A percentile compares a stretch with the other conserved stretches of the same genome.
phyloP scores from a whole-genome alignment of 148 eudicot genomes.

The Persicaria maculosa region DNA sequence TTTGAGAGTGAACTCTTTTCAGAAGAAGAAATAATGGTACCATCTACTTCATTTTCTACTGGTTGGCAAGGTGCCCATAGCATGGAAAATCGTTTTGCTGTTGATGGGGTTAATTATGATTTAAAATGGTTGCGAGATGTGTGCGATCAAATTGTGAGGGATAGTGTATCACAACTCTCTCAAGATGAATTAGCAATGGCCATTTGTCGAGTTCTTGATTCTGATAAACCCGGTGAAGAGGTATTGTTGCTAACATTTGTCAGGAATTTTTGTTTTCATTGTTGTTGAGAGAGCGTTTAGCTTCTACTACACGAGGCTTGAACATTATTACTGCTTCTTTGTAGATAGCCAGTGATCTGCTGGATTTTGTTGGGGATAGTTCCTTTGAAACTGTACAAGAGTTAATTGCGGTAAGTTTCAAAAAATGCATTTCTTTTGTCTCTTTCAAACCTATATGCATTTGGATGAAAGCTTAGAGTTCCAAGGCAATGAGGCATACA shows the following conservation, averaged over 20 bases:
- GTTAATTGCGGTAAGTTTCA: slow-evolving; percentile 52
- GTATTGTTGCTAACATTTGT: slow-evolving; percentile 22
- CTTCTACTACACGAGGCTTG: background rate
- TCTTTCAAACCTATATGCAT: background rate
- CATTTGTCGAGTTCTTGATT: slow-evolving; percentile 86
- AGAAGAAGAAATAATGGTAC: slow-evolving; percentile 31
- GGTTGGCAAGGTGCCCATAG: slow-evolving; percentile 35
- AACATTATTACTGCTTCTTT: slow-evolving; percentile 14
- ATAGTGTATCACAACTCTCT: slow-evolving; percentile 70
- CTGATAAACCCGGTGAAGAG: slow-evolving; percentile 95
- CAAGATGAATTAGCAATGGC: slow-evolving; percentile 91
- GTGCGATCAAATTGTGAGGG: slow-evolving; percentile 60
- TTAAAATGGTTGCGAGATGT: slow-evolving; percentile 77
- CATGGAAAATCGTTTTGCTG: slow-evolving; percentile 22
- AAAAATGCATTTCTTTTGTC: background rate
- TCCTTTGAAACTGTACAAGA: slow-evolving; percentile 93
- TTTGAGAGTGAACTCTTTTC: slow-evolving; percentile 48
- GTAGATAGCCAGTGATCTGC: slow-evolving; percentile 90
- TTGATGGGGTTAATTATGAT: slow-evolving; percentile 44
- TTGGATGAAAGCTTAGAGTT: background rate
- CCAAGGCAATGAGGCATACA: background rate
- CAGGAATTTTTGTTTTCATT: background rate
- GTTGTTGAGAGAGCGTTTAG: background rate
- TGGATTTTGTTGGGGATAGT: slow-evolving; percentile 92
- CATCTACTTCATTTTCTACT: slow-evolving; percentile 37